Conservation (phyloP, 441 rosid species). For the Omphalea diandra region DNA sequence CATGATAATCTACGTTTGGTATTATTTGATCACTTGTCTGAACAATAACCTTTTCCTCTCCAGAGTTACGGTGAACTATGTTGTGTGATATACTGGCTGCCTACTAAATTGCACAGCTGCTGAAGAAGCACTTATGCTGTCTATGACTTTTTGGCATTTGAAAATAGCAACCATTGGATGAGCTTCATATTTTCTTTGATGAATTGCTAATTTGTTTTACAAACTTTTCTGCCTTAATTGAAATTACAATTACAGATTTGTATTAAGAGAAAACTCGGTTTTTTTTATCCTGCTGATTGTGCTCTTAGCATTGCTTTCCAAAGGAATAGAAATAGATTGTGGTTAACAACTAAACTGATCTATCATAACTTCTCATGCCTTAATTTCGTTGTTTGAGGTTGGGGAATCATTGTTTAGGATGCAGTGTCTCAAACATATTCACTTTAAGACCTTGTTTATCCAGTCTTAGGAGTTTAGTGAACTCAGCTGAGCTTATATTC, state of each 20-base stretch:
- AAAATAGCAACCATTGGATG: too few species aligned
- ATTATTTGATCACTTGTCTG: neutral
- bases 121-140: too few species aligned
- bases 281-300: too few species aligned
- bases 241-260: too few species aligned
- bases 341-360: neutral
- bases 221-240: too few species aligned
- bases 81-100: neutral
- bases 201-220: too few species aligned
- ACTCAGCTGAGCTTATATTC: neutral
- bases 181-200: too few species aligned
- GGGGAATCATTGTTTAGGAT: neutral
- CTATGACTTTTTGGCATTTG: too few species aligned
- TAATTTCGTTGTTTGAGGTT: neutral
- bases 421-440: too few species aligned
- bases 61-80: neutral
- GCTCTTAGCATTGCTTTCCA: too few species aligned
- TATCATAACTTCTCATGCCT: neutral
- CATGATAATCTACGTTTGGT: too few species aligned
- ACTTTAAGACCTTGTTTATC: neutral
- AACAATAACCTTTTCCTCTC: neutral
- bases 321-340: neutral
- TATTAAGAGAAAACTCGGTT: too few species aligned
- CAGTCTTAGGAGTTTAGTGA: neutral
- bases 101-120: neutral